Percentiles rank a stretch among this genome's conserved stretches.
Evolutionary conservation across 1,284 basidiomycete species (phyloP).

Genomic region (Thelephora terrestris): DNA sequence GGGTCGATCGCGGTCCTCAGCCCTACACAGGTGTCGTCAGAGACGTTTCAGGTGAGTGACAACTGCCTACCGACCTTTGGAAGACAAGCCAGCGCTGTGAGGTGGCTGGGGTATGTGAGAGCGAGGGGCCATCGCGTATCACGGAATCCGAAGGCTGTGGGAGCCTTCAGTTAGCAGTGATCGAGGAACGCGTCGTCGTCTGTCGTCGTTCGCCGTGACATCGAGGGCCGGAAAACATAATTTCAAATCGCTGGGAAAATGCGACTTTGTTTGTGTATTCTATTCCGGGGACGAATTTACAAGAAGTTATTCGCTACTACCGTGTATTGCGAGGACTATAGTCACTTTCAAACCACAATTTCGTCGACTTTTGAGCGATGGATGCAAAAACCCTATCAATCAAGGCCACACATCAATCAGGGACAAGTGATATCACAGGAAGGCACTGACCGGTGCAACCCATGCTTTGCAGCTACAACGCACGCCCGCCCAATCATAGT

Average conservation of each 20-base stretch:
- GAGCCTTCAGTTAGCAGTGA: too few relatives aligned
- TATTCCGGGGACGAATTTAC: constrained; percentile 23
- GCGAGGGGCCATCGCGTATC: constrained; percentile 8
- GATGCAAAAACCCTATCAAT: constrained; percentile 75
- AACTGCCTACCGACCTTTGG: constrained; percentile 37
- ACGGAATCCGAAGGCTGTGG: too few relatives aligned
- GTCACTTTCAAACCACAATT: constrained; percentile 30
- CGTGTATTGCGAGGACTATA: background rate
- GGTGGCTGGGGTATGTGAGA: constrained; percentile 70
- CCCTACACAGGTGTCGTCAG: constrained; percentile 29
- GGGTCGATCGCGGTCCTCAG: constrained; percentile 82
- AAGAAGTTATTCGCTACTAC: constrained; percentile 16
- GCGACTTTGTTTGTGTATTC: background rate
- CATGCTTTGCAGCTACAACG: constrained; percentile 87
- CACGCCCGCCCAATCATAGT: constrained; percentile 95
- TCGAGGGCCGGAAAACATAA: too few relatives aligned
- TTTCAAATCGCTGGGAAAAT: constrained; percentile 15
- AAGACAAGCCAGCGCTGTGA: constrained; percentile 65
- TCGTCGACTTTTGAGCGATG: constrained; percentile 88
- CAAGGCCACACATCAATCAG: background rate
- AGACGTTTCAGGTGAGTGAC: background rate
- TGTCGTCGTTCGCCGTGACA: too few relatives aligned
- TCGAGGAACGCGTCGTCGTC: too few relatives aligned
- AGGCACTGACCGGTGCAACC: constrained; percentile 70
- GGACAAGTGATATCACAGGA: background rate